phyloP scores from a whole-genome alignment of 192 early-diverging fungal genomes.

The Backusella psychrophila region DNA sequence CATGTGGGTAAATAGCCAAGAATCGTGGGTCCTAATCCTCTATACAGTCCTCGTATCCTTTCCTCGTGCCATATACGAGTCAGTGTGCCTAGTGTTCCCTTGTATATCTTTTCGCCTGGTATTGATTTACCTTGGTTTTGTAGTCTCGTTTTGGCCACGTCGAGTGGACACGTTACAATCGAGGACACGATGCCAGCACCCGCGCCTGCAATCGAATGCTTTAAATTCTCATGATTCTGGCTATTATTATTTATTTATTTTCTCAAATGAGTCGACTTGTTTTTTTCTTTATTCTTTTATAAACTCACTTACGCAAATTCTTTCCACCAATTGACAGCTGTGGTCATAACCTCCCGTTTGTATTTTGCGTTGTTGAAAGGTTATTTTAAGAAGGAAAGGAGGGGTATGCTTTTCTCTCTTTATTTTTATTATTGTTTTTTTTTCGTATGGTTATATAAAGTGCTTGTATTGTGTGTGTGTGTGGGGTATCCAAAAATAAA shows the following conservation, averaged over 20 bases:
- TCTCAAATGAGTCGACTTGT: neutral
- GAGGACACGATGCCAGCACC: slow-evolving; percentile 80
- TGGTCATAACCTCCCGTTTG: neutral
- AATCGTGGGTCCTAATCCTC: slow-evolving; percentile 84
- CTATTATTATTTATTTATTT: neutral
- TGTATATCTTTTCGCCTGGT: slow-evolving; percentile 44
- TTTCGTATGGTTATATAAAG: neutral
- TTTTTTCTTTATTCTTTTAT: neutral
- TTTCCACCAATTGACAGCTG: slow-evolving; percentile 18
- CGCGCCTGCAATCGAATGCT: slow-evolving; percentile 81
- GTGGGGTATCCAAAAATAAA: neutral
- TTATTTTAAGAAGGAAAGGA: neutral
- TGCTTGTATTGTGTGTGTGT: too few species aligned
- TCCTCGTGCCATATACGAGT: slow-evolving; percentile 76
- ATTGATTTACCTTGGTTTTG: slow-evolving; percentile 76
- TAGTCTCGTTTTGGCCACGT: slow-evolving; percentile 93
- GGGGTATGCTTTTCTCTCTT: neutral
- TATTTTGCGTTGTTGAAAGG: neutral
- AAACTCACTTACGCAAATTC: slow-evolving; percentile 14
- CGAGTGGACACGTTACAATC: slow-evolving; percentile 85
- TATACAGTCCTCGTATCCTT: slow-evolving; percentile 85
- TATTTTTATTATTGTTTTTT: neutral
- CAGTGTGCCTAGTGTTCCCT: slow-evolving; percentile 63
- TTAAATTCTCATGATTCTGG: slow-evolving; percentile 54
- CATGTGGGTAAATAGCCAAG: slow-evolving; percentile 89